Percentiles rank a stretch among this genome's conserved stretches.
phyloP scores from a whole-genome alignment of 331 rosid genomes.

The Ulmus americana region DNA sequence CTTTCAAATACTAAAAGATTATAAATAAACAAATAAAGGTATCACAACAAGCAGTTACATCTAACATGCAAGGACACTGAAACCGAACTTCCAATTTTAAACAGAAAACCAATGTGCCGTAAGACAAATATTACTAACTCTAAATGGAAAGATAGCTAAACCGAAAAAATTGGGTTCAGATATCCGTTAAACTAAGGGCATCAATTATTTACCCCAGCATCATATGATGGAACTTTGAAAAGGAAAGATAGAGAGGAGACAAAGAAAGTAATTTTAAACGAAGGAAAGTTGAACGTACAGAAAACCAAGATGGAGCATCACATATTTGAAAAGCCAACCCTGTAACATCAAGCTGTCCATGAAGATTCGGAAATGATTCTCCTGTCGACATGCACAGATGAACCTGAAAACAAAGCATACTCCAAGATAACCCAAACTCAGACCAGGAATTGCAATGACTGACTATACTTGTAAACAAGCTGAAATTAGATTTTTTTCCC shows the following conservation, averaged over 20 bases:
- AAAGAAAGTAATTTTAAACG: constrained; percentile 4
- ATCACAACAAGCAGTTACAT: background rate
- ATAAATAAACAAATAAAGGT: background rate
- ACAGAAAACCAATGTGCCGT: background rate
- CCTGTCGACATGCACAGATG: constrained; percentile 85
- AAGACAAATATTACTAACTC: background rate
- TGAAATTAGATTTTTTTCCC: background rate
- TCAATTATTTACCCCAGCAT: constrained; percentile 2
- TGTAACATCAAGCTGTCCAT: constrained; percentile 80
- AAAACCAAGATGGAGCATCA: constrained; percentile 75
- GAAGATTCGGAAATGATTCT: constrained; percentile 79
- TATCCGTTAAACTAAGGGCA: constrained; percentile 1
- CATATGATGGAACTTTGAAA: background rate
- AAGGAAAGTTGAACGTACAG: constrained; percentile 46
- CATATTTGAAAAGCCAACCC: constrained; percentile 72
- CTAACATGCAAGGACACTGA: background rate
- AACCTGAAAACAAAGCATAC: constrained; percentile 48
- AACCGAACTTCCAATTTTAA: background rate
- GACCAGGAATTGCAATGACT: background rate
- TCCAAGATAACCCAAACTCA: constrained; percentile 8
- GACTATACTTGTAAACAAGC: background rate
- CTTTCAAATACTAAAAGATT: background rate
- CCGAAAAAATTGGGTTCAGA: background rate
- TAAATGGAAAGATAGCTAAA: constrained; percentile 1
- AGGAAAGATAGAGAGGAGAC: background rate